Evolutionary conservation across 305 asterid genomes (phyloP).

Genomic region (Fraxinus paxiana): DNA sequence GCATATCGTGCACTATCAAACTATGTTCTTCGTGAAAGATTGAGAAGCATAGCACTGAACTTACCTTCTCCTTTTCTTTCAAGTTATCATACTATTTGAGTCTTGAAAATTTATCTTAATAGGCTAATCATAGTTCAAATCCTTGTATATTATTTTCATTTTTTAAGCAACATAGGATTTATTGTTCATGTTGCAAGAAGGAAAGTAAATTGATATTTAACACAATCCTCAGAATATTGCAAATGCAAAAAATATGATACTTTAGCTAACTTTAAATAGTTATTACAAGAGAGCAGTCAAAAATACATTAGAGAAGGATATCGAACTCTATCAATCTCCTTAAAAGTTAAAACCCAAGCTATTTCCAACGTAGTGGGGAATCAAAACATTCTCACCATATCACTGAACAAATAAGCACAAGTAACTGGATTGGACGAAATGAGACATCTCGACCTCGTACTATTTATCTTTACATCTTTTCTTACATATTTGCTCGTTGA

Average conservation of each 20-base stretch:
- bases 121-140: not conserved
- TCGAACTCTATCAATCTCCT: conserved; percentile 30
- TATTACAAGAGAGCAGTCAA: conserved; percentile 31
- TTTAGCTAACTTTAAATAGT: conserved; percentile 19
- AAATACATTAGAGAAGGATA: conserved; percentile 32
- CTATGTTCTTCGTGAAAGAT: not conserved
- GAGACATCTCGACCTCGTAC: conserved; percentile 38
- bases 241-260: conserved; percentile 1
- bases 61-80: not conserved
- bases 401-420: conserved; percentile 54
- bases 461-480: conserved; percentile 50
- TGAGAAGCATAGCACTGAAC: not conserved
- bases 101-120: not conserved
- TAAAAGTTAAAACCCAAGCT: conserved; percentile 29
- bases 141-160: not conserved
- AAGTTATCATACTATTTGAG: not conserved
- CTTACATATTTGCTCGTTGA: conserved; percentile 31
- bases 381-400: conserved; percentile 44
- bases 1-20: not conserved
- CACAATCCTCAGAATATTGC: not conserved
- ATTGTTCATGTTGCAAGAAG: not conserved
- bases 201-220: not conserved
- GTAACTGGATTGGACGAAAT: conserved; percentile 45
- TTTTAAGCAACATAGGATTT: not conserved
- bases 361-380: conserved; percentile 36